Evolutionary conservation across 352 stramenopile species (phyloP).

Genomic region (Globisporangium iwayamae): DNA sequence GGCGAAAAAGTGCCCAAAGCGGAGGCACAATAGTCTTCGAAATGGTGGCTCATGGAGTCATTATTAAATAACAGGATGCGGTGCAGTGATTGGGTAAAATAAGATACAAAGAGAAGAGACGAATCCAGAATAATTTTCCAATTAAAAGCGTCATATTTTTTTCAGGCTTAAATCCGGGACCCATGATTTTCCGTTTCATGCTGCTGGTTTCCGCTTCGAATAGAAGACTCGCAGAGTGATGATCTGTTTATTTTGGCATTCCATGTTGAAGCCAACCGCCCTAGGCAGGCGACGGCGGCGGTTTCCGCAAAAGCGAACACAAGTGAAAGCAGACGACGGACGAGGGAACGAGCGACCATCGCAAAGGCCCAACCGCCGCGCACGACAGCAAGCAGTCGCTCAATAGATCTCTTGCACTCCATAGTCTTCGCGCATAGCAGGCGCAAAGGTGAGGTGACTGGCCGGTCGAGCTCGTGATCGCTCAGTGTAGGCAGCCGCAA

Average conservation of each 20-base stretch:
- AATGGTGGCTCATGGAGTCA: background rate
- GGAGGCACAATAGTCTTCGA: background rate
- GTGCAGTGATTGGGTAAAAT: background rate
- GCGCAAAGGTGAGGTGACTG: background rate
- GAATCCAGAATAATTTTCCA: background rate
- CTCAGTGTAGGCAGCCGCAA: background rate
- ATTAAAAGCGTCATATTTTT: background rate
- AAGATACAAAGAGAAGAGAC: background rate
- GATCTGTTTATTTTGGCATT: background rate
- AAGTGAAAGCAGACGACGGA: background rate
- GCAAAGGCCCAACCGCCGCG: slow-evolving; percentile 2
- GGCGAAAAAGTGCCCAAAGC: background rate
- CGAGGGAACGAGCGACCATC: background rate
- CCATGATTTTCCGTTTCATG: background rate
- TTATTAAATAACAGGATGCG: background rate
- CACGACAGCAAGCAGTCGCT: background rate
- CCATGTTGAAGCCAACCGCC: background rate
- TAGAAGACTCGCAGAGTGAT: slow-evolving; percentile 6
- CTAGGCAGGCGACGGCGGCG: background rate
- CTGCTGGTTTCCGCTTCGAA: slow-evolving; percentile 3
- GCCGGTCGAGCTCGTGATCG: background rate
- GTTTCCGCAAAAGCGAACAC: background rate
- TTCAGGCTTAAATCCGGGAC: background rate
- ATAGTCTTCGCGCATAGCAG: background rate
- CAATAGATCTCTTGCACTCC: background rate